Evolutionary conservation across 2,329 filamentous ascomycete species (phyloP).

Genomic region (Fulvia fulva): DNA sequence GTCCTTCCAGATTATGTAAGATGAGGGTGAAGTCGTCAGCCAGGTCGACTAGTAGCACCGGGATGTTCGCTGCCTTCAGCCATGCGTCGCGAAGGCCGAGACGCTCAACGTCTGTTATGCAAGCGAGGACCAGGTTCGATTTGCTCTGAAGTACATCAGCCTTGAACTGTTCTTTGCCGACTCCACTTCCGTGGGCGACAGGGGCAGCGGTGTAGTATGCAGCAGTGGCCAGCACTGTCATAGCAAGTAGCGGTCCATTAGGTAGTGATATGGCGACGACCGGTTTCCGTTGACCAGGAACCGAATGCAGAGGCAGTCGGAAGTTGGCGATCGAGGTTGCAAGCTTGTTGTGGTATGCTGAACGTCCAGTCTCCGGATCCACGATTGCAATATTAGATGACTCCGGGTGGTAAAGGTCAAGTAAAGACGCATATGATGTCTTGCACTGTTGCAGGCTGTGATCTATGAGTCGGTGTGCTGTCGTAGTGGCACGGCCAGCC

Average conservation of each 20-base stretch:
- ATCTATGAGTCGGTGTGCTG: slow-evolving; percentile 19
- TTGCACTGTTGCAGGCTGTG: slow-evolving; percentile 26
- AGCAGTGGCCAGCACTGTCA: slow-evolving; percentile 48
- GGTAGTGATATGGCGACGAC: slow-evolving; percentile 51
- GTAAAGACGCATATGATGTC: slow-evolving; percentile 25
- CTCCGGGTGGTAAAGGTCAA: slow-evolving; percentile 28
- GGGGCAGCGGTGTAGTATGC: slow-evolving; percentile 52
- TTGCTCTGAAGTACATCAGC: slow-evolving; percentile 49
- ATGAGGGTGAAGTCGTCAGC: slow-evolving; percentile 37
- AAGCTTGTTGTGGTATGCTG: slow-evolving; percentile 26
- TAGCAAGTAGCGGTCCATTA: slow-evolving; percentile 53
- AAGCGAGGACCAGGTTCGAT: slow-evolving; percentile 47
- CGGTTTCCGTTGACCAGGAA: slow-evolving; percentile 33
- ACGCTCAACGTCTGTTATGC: slow-evolving; percentile 38
- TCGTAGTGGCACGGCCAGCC: slow-evolving; percentile 22
- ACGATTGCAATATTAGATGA: slow-evolving; percentile 27
- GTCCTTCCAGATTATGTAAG: slow-evolving; percentile 24
- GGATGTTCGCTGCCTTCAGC: slow-evolving; percentile 35
- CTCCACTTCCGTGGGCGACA: slow-evolving; percentile 48
- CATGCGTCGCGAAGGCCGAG: slow-evolving; percentile 38
- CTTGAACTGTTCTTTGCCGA: slow-evolving; percentile 46
- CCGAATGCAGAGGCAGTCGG: slow-evolving; percentile 8
- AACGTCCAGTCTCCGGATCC: slow-evolving; percentile 27
- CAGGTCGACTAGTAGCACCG: slow-evolving; percentile 41
- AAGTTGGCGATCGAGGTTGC: slow-evolving; percentile 27